These are phyloP conservation scores for Fusarium illudens DNA, from an alignment of 2,329 filamentous ascomycete species.

Conservation along the genomic window DNA sequence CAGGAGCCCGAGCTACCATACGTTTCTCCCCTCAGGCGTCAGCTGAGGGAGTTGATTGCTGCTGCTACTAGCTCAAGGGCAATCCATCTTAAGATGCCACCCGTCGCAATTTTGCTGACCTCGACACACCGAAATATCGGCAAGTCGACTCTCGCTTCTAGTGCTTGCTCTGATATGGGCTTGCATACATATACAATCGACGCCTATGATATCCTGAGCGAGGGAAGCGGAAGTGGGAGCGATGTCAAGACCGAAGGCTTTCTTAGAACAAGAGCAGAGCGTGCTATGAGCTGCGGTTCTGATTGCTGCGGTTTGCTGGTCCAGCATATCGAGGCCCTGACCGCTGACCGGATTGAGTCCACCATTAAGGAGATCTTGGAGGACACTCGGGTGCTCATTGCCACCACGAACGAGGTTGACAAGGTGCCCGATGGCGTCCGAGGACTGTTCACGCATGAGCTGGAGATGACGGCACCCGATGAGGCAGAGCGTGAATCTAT, in stretches of 20 bases:
- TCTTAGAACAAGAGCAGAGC: conserved; percentile 84
- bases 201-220: conserved; percentile 92
- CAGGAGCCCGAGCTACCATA: conserved; percentile 59
- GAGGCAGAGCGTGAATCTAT: conserved; percentile 92
- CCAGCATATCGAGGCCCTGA: conserved; percentile 88
- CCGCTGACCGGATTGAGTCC: conserved; percentile 86
- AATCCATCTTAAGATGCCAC: conserved; percentile 85
- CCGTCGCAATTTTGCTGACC: conserved; percentile 85
- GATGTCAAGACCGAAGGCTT: conserved; percentile 96
- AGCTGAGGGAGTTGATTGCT: conserved; percentile 83
- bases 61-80: conserved; percentile 89
- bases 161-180: conserved; percentile 87
- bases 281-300: conserved; percentile 86
- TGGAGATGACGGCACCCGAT: conserved; percentile 92
- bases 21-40: conserved; percentile 69
- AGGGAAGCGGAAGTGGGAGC: conserved; percentile 80
- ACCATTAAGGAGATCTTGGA: conserved; percentile 84
- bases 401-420: conserved; percentile 94
- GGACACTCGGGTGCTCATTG: conserved; percentile 84
- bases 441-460: conserved; percentile 92
- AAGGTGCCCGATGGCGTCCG: conserved; percentile 91
- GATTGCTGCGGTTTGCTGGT: conserved; percentile 87
- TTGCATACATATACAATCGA: conserved; percentile 90
- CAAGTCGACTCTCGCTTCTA: conserved; percentile 80
- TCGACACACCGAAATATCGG: conserved; percentile 95